These are phyloP conservation scores for Malus orientalis DNA, from an alignment of 306 rosid species.

Conservation along the genomic window DNA sequence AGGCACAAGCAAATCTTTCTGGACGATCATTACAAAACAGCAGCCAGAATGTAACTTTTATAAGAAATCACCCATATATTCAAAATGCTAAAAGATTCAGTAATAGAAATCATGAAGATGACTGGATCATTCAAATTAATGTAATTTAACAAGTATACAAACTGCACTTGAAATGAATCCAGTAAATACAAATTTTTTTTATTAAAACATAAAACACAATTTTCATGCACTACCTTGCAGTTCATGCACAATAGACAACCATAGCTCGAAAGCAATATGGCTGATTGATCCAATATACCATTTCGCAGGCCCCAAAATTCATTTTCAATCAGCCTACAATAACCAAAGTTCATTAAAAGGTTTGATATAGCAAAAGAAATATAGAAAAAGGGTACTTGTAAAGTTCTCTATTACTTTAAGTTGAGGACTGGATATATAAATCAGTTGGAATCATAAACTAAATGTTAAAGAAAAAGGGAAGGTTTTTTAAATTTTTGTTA, in stretches of 20 bases:
- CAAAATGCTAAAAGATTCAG: not conserved
- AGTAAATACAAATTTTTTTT: not conserved
- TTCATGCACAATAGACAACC: conserved; percentile 90
- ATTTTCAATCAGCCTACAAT: conserved; percentile 78
- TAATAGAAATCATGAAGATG: not conserved
- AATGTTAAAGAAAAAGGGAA: not conserved
- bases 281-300: conserved; percentile 98
- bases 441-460: too few relatives aligned
- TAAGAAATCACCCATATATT: not conserved
- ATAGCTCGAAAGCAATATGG: conserved; percentile 75
- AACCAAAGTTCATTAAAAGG: not conserved
- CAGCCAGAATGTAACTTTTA: not conserved
- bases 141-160: not conserved
- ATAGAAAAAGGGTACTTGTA: not conserved
- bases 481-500: not conserved
- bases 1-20: not conserved
- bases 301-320: conserved; percentile 88
- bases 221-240: conserved; percentile 71
- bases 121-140: not conserved
- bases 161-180: not conserved
- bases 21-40: not conserved
- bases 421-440: not conserved
- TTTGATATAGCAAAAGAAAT: not conserved
- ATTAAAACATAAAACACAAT: not conserved
- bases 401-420: not conserved